phyloP scores from a whole-genome alignment of 192 early-diverging fungal species.

The Entrophospora sp. region DNA sequence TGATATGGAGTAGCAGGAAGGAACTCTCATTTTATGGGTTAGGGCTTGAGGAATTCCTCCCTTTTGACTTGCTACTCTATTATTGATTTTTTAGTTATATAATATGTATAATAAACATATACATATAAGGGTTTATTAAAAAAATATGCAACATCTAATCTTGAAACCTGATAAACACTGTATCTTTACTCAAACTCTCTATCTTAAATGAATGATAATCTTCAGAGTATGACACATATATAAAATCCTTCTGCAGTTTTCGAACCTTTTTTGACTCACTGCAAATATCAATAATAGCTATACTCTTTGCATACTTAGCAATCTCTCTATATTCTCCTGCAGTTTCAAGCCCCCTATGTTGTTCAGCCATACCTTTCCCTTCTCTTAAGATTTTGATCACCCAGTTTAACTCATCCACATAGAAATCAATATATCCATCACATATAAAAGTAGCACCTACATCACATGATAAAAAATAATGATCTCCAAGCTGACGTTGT shows the following conservation, averaged over 20 bases:
- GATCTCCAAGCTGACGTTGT: neutral
- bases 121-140: too few species aligned
- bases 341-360: neutral
- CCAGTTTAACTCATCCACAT: neutral
- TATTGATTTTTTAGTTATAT: too few species aligned
- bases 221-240: neutral
- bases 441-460: constrained; percentile 1
- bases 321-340: neutral
- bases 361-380: neutral
- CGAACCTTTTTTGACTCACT: constrained; percentile 1
- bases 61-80: too few species aligned
- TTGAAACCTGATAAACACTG: neutral
- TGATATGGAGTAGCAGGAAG: too few species aligned
- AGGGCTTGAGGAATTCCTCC: too few species aligned
- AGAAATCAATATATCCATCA: constrained; percentile 10
- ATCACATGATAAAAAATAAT: constrained; percentile 1
- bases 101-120: too few species aligned
- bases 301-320: neutral
- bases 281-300: constrained; percentile 14
- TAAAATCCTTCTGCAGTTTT: constrained; percentile 3
- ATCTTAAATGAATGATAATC: constrained; percentile 2
- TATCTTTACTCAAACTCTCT: neutral
- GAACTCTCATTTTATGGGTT: too few species aligned
- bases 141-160: neutral
- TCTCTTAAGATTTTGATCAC: constrained; percentile 1